Conservation (phyloP, 2,329 filamentous ascomycete species). For the Dendryphion nanum region DNA sequence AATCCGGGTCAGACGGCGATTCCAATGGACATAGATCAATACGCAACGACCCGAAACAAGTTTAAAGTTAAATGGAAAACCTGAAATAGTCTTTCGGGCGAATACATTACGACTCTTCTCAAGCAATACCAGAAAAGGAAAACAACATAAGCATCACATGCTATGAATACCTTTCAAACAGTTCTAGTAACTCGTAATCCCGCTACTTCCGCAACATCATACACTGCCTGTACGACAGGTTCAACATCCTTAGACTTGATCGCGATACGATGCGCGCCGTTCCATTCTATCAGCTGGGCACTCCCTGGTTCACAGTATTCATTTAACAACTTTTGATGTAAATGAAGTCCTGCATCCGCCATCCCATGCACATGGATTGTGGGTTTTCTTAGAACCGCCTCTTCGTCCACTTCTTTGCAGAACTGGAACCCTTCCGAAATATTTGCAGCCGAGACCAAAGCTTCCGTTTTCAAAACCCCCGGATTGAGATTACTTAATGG, state of each 20-base stretch:
- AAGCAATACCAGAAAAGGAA: too few relatives aligned
- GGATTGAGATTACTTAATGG: constrained; percentile 58
- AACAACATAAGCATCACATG: too few relatives aligned
- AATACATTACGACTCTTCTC: too few relatives aligned
- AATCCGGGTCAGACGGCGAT: too few relatives aligned
- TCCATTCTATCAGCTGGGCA: constrained; percentile 66
- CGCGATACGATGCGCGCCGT: constrained; percentile 69
- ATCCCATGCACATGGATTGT: constrained; percentile 69
- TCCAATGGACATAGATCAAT: too few relatives aligned
- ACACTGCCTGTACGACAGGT: constrained; percentile 52
- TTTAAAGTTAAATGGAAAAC: too few relatives aligned
- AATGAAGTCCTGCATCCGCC: constrained; percentile 57
- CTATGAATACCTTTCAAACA: too few relatives aligned
- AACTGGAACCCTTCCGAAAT: constrained; percentile 39
- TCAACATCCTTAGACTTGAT: constrained; percentile 67
- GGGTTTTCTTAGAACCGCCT: constrained; percentile 54
- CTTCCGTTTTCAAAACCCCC: constrained; percentile 23
- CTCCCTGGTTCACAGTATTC: constrained; percentile 59
- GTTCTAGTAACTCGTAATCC: constrained; percentile 40
- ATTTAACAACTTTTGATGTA: constrained; percentile 57
- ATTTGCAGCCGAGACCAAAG: constrained; percentile 1
- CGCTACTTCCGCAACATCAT: constrained; percentile 52
- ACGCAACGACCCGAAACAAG: too few relatives aligned
- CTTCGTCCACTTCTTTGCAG: constrained; percentile 37
- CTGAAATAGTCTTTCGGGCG: too few relatives aligned